Percentiles rank a stretch among this genome's conserved stretches.
phyloP scores from a whole-genome alignment of 169 alveolate genomes.

The Besnoitia besnoiti region DNA sequence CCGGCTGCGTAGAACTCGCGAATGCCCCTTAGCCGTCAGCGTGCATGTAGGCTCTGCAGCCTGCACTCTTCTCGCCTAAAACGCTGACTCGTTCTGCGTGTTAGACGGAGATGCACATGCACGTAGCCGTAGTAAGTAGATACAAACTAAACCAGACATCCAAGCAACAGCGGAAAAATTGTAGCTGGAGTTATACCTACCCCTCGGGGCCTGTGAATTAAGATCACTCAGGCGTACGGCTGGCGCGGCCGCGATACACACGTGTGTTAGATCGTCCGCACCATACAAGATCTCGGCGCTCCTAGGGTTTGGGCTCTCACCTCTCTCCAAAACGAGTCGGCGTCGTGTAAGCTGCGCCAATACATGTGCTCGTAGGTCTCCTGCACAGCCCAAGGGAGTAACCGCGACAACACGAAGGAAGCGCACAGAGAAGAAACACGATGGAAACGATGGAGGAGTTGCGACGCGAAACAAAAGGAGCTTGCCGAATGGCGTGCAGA shows the following conservation, averaged over 20 bases:
- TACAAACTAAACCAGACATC: background rate
- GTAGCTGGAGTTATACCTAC: too few relatives aligned
- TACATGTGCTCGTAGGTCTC: slow-evolving; percentile 67
- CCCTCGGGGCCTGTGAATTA: too few relatives aligned
- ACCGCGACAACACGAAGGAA: background rate
- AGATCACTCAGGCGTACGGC: too few relatives aligned
- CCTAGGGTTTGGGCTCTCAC: background rate
- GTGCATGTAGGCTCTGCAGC: too few relatives aligned
- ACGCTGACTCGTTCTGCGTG: too few relatives aligned
- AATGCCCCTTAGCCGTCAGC: too few relatives aligned
- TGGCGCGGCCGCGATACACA: too few relatives aligned
- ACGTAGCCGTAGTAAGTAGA: background rate
- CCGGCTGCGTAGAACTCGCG: too few relatives aligned
- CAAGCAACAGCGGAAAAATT: too few relatives aligned
- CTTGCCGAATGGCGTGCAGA: background rate
- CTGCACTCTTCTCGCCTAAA: background rate
- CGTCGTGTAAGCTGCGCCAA: slow-evolving; percentile 62
- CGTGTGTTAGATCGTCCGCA: background rate
- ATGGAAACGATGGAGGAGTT: background rate
- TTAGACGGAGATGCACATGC: background rate
- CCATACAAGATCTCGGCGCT: background rate
- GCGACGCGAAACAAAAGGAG: background rate
- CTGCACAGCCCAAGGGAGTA: too few relatives aligned
- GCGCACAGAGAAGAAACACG: background rate
- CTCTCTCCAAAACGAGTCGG: slow-evolving; percentile 70